Conservation (phyloP, 257 asterid genomes). For the Linderniella brevidens region DNA sequence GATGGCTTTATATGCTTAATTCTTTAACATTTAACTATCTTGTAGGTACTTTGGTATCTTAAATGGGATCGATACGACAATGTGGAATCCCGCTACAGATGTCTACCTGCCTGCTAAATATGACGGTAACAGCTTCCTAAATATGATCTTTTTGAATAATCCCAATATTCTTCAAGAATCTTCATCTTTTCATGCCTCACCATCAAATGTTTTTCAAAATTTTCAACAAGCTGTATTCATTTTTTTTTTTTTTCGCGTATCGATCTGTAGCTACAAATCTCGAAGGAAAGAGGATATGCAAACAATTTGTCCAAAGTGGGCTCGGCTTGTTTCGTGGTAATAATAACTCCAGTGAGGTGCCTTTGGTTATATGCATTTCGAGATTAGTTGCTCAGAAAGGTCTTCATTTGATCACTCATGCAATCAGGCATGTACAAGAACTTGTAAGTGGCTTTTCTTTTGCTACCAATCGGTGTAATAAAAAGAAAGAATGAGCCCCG, state of each 20-base stretch:
- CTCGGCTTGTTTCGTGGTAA: conserved; percentile 48
- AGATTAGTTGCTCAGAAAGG: conserved; percentile 92
- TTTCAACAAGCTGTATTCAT: no score
- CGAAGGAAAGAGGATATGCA: conserved; percentile 64
- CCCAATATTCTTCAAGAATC: no score
- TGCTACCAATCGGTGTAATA: conserved; percentile 9
- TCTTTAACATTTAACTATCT: conserved; percentile 3
- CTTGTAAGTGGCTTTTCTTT: conserved; percentile 31
- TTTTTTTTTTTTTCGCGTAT: no score
- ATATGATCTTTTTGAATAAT: conserved; percentile 5
- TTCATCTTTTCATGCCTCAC: conserved; percentile 4
- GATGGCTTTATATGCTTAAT: background rate
- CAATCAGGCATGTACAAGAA: conserved; percentile 41
- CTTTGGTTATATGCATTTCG: conserved; percentile 68
- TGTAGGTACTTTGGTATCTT: conserved; percentile 62
- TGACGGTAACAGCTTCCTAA: conserved; percentile 36
- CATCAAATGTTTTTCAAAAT: conserved; percentile 1
- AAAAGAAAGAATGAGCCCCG: no score
- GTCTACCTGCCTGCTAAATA: conserved; percentile 64
- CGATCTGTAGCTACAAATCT: conserved; percentile 33
- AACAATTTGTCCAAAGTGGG: conserved; percentile 65
- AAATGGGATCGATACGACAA: conserved; percentile 68
- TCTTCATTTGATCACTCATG: conserved; percentile 64
- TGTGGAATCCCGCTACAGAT: conserved; percentile 85
- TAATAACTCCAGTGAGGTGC: conserved; percentile 21